A percentile compares a stretch with the other conserved stretches of the same genome.
phyloP scores from a whole-genome alignment of 306 rosid species.

The Nissolia schottii region DNA sequence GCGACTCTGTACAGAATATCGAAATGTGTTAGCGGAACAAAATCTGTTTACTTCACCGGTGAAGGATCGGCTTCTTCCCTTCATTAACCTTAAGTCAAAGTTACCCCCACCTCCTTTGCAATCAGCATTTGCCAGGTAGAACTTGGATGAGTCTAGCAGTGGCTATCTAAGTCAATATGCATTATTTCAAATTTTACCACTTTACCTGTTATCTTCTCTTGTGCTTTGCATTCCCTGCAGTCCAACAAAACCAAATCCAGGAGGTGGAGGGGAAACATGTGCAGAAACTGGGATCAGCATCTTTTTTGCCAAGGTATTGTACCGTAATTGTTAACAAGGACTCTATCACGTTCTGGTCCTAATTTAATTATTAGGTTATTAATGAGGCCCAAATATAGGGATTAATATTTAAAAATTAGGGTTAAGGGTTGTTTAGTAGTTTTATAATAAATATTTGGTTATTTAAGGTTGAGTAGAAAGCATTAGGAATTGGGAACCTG shows the following conservation, averaged over 20 bases:
- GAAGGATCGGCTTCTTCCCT: conserved; percentile 74
- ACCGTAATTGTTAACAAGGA: neutral
- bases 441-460: no score
- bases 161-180: conserved; percentile 13
- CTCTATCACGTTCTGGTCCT: no score
- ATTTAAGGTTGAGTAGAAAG: no score
- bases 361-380: no score
- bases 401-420: no score
- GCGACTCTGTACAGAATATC: conserved; percentile 58
- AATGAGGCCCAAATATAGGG: no score
- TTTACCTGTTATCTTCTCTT: neutral
- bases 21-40: conserved; percentile 65
- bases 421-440: no score
- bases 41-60: conserved; percentile 86
- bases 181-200: neutral
- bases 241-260: conserved; percentile 97
- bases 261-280: conserved; percentile 98
- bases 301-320: conserved; percentile 82
- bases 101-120: conserved; percentile 85
- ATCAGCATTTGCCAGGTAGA: conserved; percentile 95
- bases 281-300: conserved; percentile 95
- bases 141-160: conserved; percentile 5
- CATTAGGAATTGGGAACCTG: no score
- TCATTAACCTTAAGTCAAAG: conserved; percentile 71
- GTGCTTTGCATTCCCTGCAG: conserved; percentile 43